Base-by-base conservation (phyloP, 2,329 filamentous ascomycete species). In the Paecilomyces sp. region DNA sequence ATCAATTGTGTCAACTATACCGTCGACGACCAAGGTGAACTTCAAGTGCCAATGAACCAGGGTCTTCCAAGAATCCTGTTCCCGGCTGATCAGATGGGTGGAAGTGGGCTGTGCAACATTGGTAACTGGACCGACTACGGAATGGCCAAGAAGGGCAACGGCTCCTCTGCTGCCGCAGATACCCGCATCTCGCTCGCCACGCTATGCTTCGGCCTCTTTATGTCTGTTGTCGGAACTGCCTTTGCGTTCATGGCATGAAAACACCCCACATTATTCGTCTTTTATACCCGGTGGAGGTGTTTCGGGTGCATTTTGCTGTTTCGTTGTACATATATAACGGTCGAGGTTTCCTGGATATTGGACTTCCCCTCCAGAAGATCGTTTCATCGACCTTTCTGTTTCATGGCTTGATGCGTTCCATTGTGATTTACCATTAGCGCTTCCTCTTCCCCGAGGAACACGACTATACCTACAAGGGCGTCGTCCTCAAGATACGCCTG, bases 1-100 rank as follows among this genome's bases (percentile, higher is more conserved):
- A 55, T 77, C 36, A 69, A 64, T 5, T 78, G 76, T 62, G 60
- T 61, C 11, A 64, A 62, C 55, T 57, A 63, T 34, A 66, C 63
- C 2, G 62, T 62, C 31, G 58, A 62, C 58, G 30, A 15, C 18
- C 28, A 34, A 25, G 66, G 66, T n/a, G n/a, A 54, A 15, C 25
- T 68, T 9, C 24, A 22, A 3, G 58, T 66, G 52, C 7, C 11
- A 24, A 60, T 68, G 58, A 30, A 60, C 18, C 54, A 62, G 18
- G 66, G 66, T 1, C 25, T 63, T 28, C 66, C 66, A 4, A 56
- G 57, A 41, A 62, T 68, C 18, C 63, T 66, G 22, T 67, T 60
- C 47, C 66, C 64, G 0, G 53, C 56, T 12, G 33, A 64, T n/a
- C 24, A 61, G 56, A 57, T 68, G 59, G 41, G 36, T 6, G 66